Evolutionary conservation across 2,329 filamentous ascomycete species (phyloP).

Genomic region (Alternaria metachromatica): DNA sequence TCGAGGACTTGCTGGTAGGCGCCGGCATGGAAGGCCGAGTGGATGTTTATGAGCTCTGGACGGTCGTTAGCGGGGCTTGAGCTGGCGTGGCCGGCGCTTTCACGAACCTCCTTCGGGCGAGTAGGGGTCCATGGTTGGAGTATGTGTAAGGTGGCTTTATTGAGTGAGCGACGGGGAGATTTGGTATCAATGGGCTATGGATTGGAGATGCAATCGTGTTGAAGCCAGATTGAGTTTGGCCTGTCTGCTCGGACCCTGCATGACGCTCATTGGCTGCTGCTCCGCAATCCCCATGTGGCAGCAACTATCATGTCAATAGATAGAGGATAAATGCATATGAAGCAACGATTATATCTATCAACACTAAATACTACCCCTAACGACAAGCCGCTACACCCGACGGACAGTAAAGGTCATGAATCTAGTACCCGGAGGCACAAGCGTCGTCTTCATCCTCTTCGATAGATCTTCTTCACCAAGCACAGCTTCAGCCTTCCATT

Average conservation of each 20-base stretch:
- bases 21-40: slow-evolving; percentile 73
- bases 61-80: slow-evolving; percentile 19
- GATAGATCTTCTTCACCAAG: slow-evolving; percentile 33
- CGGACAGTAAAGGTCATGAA: slow-evolving; percentile 38
- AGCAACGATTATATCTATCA: background rate
- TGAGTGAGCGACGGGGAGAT: slow-evolving; percentile 1
- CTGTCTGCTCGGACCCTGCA: slow-evolving; percentile 34
- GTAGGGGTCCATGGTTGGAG: slow-evolving; percentile 61
- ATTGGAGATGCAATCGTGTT: slow-evolving; percentile 22
- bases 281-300: background rate
- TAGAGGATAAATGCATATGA: background rate
- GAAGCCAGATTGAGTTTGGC: slow-evolving; percentile 45
- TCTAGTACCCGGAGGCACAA: slow-evolving; percentile 33
- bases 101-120: slow-evolving; percentile 66
- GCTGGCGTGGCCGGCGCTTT: background rate
- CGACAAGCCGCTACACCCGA: slow-evolving; percentile 14
- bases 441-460: slow-evolving; percentile 23
- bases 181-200: slow-evolving; percentile 10
- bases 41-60: slow-evolving; percentile 70
- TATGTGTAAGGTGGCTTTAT: background rate
- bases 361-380: too few species aligned
- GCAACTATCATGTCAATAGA: background rate
- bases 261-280: slow-evolving; percentile 28
- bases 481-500: slow-evolving; percentile 44
- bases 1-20: slow-evolving; percentile 87